Evolutionary conservation across 352 stramenopile species (phyloP).

Genomic region (Phytophthora litchii): DNA sequence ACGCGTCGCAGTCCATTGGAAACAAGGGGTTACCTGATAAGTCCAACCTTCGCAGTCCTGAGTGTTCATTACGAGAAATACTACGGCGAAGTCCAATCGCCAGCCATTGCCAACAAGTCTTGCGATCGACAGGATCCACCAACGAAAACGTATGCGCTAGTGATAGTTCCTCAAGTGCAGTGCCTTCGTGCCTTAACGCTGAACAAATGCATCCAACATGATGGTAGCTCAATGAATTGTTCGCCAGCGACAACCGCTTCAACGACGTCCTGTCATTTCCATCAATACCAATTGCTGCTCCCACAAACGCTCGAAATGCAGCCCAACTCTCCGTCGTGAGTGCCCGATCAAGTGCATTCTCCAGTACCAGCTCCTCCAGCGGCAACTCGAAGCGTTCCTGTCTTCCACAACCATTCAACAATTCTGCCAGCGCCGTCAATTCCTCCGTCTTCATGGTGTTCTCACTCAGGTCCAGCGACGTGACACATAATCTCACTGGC

Average conservation of each 20-base stretch:
- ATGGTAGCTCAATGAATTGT: slow-evolving; percentile 36
- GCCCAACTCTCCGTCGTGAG: slow-evolving; percentile 27
- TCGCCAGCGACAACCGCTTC: slow-evolving; percentile 38
- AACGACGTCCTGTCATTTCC: slow-evolving; percentile 5
- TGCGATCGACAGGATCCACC: slow-evolving; percentile 31
- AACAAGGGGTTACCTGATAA: slow-evolving; percentile 40
- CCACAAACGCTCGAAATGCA: slow-evolving; percentile 37
- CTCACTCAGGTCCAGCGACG: slow-evolving; percentile 39
- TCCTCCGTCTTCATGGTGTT: slow-evolving; percentile 30
- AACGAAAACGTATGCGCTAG: slow-evolving; percentile 34
- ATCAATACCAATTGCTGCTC: slow-evolving; percentile 24
- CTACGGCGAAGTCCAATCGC: slow-evolving; percentile 31
- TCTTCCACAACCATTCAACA: slow-evolving; percentile 19
- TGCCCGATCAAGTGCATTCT: slow-evolving; percentile 28
- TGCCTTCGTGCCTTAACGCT: slow-evolving; percentile 26
- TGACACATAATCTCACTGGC: slow-evolving; percentile 21
- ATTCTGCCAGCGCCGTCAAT: slow-evolving; percentile 23
- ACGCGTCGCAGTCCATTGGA: slow-evolving; percentile 34
- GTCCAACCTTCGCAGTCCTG: slow-evolving; percentile 29
- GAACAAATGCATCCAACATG: slow-evolving; percentile 43
- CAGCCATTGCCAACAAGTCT: slow-evolving; percentile 40
- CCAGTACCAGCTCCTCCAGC: slow-evolving; percentile 36
- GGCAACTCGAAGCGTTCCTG: background rate
- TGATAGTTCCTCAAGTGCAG: slow-evolving; percentile 32
- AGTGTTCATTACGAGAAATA: background rate